phyloP scores from a whole-genome alignment of 2,329 filamentous ascomycete species.

The Paraphoma sp. region DNA sequence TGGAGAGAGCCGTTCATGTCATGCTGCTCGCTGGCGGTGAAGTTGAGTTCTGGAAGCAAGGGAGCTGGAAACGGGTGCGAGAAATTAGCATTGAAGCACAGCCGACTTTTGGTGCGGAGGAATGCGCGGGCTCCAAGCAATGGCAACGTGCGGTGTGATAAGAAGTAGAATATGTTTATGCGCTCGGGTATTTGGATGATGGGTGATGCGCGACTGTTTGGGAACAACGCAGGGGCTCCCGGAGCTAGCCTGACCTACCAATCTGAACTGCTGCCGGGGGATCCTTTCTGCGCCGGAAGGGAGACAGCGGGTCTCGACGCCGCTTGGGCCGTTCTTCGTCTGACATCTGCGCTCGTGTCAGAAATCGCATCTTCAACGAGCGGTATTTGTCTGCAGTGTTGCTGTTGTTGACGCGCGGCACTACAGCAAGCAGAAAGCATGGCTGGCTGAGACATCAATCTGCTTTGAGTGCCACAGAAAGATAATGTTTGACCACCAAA shows the following conservation, averaged over 20 bases:
- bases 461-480: conserved; percentile 4
- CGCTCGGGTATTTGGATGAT: conserved; percentile 4
- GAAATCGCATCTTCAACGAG: conserved; percentile 8
- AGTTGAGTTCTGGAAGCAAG: conserved; percentile 26
- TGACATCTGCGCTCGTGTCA: neutral
- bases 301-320: conserved; percentile 4
- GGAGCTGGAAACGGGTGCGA: conserved; percentile 20
- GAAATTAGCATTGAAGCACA: conserved; percentile 27
- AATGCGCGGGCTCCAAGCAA: conserved; percentile 10
- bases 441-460: conserved; percentile 18
- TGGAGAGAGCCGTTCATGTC: conserved; percentile 37
- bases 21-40: conserved; percentile 24
- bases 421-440: conserved; percentile 10
- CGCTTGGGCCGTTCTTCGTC: neutral
- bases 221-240: conserved; percentile 5
- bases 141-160: conserved; percentile 9
- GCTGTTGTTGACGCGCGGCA: neutral
- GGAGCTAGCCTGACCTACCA: conserved; percentile 11
- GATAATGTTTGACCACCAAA: conserved; percentile 13
- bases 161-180: conserved; percentile 27
- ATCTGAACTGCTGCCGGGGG: neutral
- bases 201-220: conserved; percentile 30
- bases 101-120: conserved; percentile 1
- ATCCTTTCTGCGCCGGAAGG: conserved; percentile 9
- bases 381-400: neutral